phyloP scores from a whole-genome alignment of 192 early-diverging fungal genomes.

The Coemansia sp. region DNA sequence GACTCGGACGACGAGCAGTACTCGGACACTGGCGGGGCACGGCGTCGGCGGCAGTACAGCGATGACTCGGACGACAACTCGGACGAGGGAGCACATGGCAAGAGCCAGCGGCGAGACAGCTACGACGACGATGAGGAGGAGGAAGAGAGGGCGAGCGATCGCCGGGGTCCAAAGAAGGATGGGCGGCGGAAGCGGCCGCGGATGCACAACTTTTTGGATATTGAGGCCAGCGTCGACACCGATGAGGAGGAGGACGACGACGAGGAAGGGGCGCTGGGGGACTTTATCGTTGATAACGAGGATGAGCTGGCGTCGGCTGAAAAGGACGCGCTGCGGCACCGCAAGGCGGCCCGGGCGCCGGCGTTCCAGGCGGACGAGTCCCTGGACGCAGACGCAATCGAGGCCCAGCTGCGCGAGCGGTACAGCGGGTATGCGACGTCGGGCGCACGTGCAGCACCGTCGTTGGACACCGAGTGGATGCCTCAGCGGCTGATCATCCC shows the following conservation, averaged over 20 bases:
- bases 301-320: slow-evolving; percentile 61
- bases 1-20: slow-evolving; percentile 58
- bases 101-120: slow-evolving; percentile 30
- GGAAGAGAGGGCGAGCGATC: slow-evolving; percentile 2
- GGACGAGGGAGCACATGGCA: slow-evolving; percentile 28
- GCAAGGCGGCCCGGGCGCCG: slow-evolving; percentile 56
- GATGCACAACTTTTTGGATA: slow-evolving; percentile 61
- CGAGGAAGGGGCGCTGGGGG: slow-evolving; percentile 55
- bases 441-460: slow-evolving; percentile 38
- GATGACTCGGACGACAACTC: slow-evolving; percentile 19
- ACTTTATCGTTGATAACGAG: slow-evolving; percentile 59
- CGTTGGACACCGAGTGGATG: slow-evolving; percentile 51
- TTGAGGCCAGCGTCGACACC: slow-evolving; percentile 66
- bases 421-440: slow-evolving; percentile 60
- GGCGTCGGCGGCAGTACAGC: slow-evolving; percentile 20
- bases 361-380: slow-evolving; percentile 76
- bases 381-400: slow-evolving; percentile 78
- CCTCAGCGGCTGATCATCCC: slow-evolving; percentile 79
- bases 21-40: slow-evolving; percentile 11
- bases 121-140: slow-evolving; percentile 9
- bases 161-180: slow-evolving; percentile 2
- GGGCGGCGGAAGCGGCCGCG: slow-evolving; percentile 26
- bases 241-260: slow-evolving; percentile 76
- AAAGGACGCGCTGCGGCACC: slow-evolving; percentile 48
- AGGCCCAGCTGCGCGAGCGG: slow-evolving; percentile 62